phyloP scores from a whole-genome alignment of 2,329 filamentous ascomycete genomes.

The Curvularia eragrostidis region DNA sequence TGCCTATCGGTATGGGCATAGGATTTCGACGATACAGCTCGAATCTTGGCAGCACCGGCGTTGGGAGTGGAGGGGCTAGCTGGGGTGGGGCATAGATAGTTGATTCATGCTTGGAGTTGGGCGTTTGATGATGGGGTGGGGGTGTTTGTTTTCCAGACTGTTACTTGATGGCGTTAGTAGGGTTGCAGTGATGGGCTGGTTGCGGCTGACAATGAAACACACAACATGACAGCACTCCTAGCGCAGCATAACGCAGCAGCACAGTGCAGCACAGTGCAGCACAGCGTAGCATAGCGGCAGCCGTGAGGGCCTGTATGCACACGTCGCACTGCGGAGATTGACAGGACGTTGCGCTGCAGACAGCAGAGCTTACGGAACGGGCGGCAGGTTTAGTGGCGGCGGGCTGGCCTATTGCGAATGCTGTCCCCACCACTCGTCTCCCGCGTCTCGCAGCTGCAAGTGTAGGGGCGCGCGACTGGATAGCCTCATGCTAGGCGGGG shows the following conservation, averaged over 20 bases:
- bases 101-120: background rate
- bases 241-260: background rate
- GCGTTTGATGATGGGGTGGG: conserved; percentile 1
- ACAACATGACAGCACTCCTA: background rate
- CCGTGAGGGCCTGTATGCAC: background rate
- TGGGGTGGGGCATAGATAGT: conserved; percentile 37
- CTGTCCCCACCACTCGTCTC: background rate
- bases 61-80: conserved; percentile 43
- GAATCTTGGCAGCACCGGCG: conserved; percentile 52
- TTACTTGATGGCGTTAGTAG: background rate
- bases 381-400: conserved; percentile 5
- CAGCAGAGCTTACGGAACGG: background rate
- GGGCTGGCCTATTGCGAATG: background rate
- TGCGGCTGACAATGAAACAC: conserved; percentile 1
- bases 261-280: too few species aligned
- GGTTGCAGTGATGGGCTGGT: background rate
- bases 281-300: background rate
- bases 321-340: background rate
- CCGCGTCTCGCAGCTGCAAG: conserved; percentile 8
- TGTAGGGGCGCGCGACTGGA: background rate
- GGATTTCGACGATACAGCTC: conserved; percentile 55
- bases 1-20: conserved; percentile 55
- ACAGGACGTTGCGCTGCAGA: conserved; percentile 1
- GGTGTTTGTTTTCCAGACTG: background rate
- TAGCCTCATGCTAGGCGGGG: conserved; percentile 7